Conservation (phyloP, 2,329 filamentous ascomycete genomes). For the Apiospora sp. region DNA sequence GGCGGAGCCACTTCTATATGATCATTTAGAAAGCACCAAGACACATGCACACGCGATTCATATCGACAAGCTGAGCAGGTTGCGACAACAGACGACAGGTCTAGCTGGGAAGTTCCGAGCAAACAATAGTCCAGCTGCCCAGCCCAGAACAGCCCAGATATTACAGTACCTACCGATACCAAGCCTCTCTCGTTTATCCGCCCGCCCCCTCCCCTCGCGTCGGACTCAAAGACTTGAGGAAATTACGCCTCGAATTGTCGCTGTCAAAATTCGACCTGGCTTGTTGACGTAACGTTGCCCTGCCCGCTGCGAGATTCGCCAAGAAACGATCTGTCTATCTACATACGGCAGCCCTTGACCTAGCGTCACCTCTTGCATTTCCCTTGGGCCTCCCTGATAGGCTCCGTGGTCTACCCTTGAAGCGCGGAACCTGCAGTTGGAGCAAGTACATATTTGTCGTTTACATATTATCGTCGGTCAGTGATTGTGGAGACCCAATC, state of each 20-base stretch:
- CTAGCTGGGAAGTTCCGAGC: background rate
- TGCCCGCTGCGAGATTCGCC: constrained; percentile 6
- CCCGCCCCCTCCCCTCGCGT: background rate
- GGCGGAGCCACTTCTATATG: background rate
- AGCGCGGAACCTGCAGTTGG: constrained; percentile 13
- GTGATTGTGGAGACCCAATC: background rate
- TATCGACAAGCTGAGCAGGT: background rate
- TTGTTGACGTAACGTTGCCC: constrained; percentile 17
- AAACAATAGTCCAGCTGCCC: background rate
- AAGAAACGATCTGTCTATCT: constrained; percentile 10
- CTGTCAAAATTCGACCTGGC: background rate
- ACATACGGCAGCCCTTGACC: constrained; percentile 3
- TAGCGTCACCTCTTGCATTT: constrained; percentile 11
- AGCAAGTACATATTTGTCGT: background rate
- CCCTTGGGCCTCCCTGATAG: background rate
- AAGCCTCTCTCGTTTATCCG: background rate
- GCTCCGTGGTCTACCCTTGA: background rate
- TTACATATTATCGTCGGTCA: constrained; percentile 3
- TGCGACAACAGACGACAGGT: background rate
- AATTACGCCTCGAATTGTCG: background rate
- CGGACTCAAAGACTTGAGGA: background rate
- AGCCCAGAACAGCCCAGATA: background rate
- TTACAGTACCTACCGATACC: background rate
- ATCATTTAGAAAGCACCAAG: background rate
- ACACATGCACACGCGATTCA: background rate